Conservation (phyloP, 2,329 filamentous ascomycete species). For the Sporothrix globosa region DNA sequence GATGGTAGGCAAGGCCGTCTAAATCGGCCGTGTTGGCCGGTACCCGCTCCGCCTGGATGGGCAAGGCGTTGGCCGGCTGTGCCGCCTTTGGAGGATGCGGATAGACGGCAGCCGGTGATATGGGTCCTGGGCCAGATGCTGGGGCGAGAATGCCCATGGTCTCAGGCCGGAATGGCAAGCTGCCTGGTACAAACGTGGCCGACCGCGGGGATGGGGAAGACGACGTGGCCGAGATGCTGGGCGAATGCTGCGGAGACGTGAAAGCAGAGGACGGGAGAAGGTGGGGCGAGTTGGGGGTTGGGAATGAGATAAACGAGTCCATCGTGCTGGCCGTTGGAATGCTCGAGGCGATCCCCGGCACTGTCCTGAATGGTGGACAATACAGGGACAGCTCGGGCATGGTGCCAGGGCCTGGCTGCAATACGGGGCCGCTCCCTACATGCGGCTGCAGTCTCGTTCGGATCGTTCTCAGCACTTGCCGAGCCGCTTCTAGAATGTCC, state of each 20-base stretch:
- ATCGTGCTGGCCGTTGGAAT: slow-evolving; percentile 30
- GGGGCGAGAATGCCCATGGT: slow-evolving; percentile 7
- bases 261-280: slow-evolving; percentile 19
- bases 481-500: slow-evolving; percentile 30
- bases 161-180: slow-evolving; percentile 4
- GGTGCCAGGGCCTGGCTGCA: neutral
- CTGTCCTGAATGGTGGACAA: slow-evolving; percentile 30
- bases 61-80: neutral
- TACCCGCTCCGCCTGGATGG: neutral
- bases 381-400: slow-evolving; percentile 27
- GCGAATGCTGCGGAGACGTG: slow-evolving; percentile 30
- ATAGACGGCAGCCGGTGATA: neutral
- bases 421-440: neutral
- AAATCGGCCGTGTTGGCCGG: slow-evolving; percentile 17
- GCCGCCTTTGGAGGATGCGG: neutral
- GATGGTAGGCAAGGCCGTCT: slow-evolving; percentile 12
- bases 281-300: slow-evolving; percentile 31
- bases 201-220: slow-evolving; percentile 28
- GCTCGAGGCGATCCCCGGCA: neutral
- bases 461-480: slow-evolving; percentile 28
- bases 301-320: slow-evolving; percentile 31
- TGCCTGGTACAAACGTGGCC: slow-evolving; percentile 26
- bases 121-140: neutral
- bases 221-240: slow-evolving; percentile 10
- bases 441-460: slow-evolving; percentile 22